Conservation (phyloP, 2,329 filamentous ascomycete genomes). For the Neophaeococcomyces aloes region DNA sequence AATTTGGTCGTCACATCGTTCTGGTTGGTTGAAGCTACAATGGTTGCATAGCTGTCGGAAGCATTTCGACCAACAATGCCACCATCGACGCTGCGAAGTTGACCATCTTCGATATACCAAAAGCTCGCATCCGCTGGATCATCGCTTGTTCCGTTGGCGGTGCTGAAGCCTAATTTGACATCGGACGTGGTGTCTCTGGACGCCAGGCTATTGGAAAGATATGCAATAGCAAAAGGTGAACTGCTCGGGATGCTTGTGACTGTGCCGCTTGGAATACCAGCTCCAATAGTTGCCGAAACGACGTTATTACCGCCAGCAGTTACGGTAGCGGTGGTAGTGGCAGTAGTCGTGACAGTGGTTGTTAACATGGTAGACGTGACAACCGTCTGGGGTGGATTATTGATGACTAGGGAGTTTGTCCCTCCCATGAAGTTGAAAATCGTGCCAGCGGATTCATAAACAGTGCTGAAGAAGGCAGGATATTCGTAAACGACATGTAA, state of each 20-base stretch:
- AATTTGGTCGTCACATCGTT: conserved; percentile 15
- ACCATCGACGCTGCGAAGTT: conserved; percentile 10
- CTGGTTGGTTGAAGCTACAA: conserved; percentile 8
- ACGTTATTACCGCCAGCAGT: neutral
- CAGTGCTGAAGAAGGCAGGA: conserved; percentile 14
- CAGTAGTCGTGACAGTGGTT: conserved; percentile 15
- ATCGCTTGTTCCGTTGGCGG: neutral
- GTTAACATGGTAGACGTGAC: conserved; percentile 17
- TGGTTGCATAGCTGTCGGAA: conserved; percentile 10
- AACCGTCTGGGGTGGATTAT: conserved; percentile 17
- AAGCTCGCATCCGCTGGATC: conserved; percentile 5
- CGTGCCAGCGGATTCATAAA: conserved; percentile 17
- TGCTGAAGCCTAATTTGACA: neutral
- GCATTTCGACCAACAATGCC: conserved; percentile 14
- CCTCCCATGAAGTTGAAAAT: conserved; percentile 18
- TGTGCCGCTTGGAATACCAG: conserved; percentile 14
- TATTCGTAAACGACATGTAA: conserved; percentile 1
- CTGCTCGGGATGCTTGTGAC: conserved; percentile 12
- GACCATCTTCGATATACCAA: conserved; percentile 12
- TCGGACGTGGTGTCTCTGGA: too few relatives aligned
- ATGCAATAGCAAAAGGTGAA: conserved; percentile 11
- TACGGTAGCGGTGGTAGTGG: conserved; percentile 1
- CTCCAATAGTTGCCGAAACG: conserved; percentile 11
- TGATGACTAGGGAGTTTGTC: conserved; percentile 15
- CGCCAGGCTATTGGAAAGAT: conserved; percentile 4